Percentiles rank a stretch among this genome's conserved stretches.
phyloP scores from a whole-genome alignment of 768 basidiomycete genomes.

The Sarcodon aspratus region DNA sequence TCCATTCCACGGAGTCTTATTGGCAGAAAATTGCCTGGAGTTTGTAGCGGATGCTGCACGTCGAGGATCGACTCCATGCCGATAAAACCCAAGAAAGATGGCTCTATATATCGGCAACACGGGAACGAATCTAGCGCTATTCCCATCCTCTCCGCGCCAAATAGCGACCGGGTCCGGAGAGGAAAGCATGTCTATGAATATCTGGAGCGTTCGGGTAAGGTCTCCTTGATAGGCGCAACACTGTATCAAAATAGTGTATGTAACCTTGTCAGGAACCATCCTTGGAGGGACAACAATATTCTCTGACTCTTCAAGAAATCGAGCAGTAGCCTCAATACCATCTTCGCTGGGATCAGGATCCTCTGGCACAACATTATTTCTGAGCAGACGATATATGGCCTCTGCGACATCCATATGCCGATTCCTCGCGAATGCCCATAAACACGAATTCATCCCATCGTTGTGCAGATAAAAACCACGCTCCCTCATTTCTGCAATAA shows the following conservation, averaged over 20 bases:
- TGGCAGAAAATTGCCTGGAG: neutral
- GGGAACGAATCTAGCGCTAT: conserved; percentile 20
- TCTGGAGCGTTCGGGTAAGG: conserved; percentile 37
- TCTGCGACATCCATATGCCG: conserved; percentile 42
- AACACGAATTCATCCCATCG: conserved; percentile 57
- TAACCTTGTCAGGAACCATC: conserved; percentile 49
- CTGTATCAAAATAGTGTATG: conserved; percentile 63
- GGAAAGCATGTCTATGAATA: conserved; percentile 60
- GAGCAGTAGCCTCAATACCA: conserved; percentile 16
- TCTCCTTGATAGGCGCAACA: conserved; percentile 61
- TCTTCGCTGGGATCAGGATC: conserved; percentile 21
- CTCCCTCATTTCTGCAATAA: conserved; percentile 38
- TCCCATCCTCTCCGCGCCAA: conserved; percentile 14
- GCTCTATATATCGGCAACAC: conserved; percentile 40
- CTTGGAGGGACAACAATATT: conserved; percentile 29
- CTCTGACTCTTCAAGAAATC: conserved; percentile 29
- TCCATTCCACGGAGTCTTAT: conserved; percentile 37
- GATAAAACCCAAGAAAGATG: conserved; percentile 66
- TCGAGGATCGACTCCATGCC: conserved; percentile 30
- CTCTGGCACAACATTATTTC: conserved; percentile 36
- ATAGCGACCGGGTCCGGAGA: conserved; percentile 18
- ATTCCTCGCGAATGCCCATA: conserved; percentile 56
- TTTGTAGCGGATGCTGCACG: neutral
- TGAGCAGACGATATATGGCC: conserved; percentile 53
- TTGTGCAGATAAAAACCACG: conserved; percentile 42